phyloP scores from a whole-genome alignment of 495 filamentous ascomycete genomes.

The Symbiotaphrina buchneri region DNA sequence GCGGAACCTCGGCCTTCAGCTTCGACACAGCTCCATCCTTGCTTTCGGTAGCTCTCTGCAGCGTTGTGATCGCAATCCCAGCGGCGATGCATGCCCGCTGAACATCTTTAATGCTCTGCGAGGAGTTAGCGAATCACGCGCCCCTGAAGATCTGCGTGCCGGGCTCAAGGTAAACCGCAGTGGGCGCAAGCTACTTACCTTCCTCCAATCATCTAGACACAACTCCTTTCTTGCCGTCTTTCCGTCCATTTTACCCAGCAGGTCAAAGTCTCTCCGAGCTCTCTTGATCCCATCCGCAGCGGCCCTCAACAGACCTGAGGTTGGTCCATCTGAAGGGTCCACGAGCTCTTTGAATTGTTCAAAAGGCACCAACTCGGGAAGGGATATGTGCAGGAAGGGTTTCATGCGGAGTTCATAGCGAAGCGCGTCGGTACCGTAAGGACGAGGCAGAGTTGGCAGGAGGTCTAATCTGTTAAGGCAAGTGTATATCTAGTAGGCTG shows the following conservation, averaged over 20 bases:
- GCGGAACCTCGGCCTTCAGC: neutral
- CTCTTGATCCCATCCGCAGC: slow-evolving; percentile 34
- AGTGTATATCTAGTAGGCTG: slow-evolving; percentile 46
- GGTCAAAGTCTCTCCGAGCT: slow-evolving; percentile 44
- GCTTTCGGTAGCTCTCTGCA: slow-evolving; percentile 9
- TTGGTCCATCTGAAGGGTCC: slow-evolving; percentile 14
- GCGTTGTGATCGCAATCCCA: slow-evolving; percentile 12
- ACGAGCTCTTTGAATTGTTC: slow-evolving; percentile 27
- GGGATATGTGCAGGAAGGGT: slow-evolving; percentile 46
- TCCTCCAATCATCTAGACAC: slow-evolving; percentile 10
- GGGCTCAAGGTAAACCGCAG: neutral
- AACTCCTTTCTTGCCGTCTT: slow-evolving; percentile 18
- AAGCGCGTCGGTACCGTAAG: slow-evolving; percentile 45
- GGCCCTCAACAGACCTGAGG: slow-evolving; percentile 25
- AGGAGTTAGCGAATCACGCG: neutral
- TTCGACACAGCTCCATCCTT: neutral
- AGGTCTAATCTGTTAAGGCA: slow-evolving; percentile 36
- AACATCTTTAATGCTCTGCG: slow-evolving; percentile 10
- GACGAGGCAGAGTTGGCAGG: slow-evolving; percentile 31
- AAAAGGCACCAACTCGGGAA: slow-evolving; percentile 48
- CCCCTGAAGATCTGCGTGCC: neutral
- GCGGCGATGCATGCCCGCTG: slow-evolving; percentile 18
- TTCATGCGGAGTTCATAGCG: slow-evolving; percentile 85
- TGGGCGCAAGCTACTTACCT: too few species aligned
- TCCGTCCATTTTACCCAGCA: slow-evolving; percentile 22